Base-by-base conservation (phyloP, 1,139 yeast species). In the Hyphopichia pseudoburtonii region DNA sequence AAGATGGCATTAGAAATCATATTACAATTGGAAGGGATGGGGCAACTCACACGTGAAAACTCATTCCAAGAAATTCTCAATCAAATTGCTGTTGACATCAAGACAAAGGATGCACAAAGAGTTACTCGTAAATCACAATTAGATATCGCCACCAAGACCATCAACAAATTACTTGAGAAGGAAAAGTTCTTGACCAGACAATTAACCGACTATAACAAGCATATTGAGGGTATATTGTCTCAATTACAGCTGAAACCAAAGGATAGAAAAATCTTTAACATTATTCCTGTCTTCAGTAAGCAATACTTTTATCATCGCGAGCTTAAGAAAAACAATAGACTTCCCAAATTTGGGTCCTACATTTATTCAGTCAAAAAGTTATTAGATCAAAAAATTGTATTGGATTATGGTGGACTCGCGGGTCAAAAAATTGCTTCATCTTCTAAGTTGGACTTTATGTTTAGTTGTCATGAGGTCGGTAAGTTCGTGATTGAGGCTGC, bases 61-160 rank as follows among this genome's bases (percentile, higher is more conserved):
- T 80, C 86, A 23, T 88, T 83, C 57, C 98, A 92, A 56, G 82
- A 76, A 17, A 58, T 92, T 18, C 64, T 92, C 41, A 89, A 89
- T 54, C 88, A 86, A 44, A 84, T 92, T 43, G 96, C 96, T 0
- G 64, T 76, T 37, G 97, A 94, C 47, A 88, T 92, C 48, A 81
- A 82, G 52, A 80, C 87, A 28, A 89, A 89, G 51, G 82, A 82
- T 46, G 76, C 80, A 38, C 85, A 86, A 44, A 73, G 95, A 42
- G 59, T 75, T 12, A 68, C 76, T 26, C 70, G 95, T 19, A 70
- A 72, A 37, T 70, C 76, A 27, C 95, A 88, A 51, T 63, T 86
- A 41, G 70, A 68, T 15, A 67, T 78, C 17, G 82, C 90, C 2
- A 60, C 70, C 27, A 77, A 73, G 30, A 83, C 95, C 0, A 57